These are phyloP conservation scores for Jasminum sambac DNA, from an alignment of 257 asterid species.

Conservation along the genomic window DNA sequence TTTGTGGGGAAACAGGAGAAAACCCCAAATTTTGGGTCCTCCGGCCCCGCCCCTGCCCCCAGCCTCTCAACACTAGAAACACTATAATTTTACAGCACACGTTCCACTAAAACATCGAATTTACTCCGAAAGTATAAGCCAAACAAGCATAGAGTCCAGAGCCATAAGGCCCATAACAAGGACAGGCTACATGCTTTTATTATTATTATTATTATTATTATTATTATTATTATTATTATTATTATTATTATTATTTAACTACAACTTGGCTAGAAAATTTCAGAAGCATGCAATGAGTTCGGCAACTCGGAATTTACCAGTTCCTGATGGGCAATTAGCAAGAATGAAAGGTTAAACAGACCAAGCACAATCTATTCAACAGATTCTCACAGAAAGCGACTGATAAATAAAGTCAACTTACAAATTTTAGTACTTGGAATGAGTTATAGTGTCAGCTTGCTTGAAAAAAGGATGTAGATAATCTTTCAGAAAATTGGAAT, in stretches of 20 bases:
- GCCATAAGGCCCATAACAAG: not conserved
- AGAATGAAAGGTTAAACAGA: not conserved
- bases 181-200: not conserved
- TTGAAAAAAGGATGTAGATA: not conserved
- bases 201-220: no score
- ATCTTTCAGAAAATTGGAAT: not conserved
- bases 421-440: not conserved
- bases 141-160: not conserved
- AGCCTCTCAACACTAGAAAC: no score
- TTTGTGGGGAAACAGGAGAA: no score
- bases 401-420: not conserved
- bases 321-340: not conserved
- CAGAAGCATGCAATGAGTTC: slow-evolving; percentile 1
- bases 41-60: no score
- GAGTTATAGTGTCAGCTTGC: not conserved
- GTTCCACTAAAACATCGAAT: no score
- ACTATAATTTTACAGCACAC: no score
- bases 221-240: no score
- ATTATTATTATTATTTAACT: no score
- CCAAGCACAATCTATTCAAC: not conserved
- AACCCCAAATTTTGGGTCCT: no score
- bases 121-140: no score
- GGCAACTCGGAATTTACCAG: not conserved
- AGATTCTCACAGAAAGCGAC: not conserved
- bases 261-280: slow-evolving; percentile 11